Evolutionary conservation across 768 basidiomycete genomes (phyloP).

Genomic region (Pisolithus microcarpus): DNA sequence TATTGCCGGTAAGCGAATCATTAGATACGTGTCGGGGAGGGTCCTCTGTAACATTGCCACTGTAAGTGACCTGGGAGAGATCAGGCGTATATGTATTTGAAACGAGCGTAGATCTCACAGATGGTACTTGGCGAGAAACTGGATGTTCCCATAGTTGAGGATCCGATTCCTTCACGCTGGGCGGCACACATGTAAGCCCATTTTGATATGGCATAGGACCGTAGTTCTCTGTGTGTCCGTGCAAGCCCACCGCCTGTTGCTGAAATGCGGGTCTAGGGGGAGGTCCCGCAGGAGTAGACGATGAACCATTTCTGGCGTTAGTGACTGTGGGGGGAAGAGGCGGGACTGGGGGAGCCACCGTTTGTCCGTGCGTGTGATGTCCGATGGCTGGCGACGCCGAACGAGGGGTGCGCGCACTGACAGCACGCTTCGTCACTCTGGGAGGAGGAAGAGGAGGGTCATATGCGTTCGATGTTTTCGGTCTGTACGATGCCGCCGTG

Average conservation of each 20-base stretch:
- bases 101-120: not conserved
- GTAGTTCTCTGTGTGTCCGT: not conserved
- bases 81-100: not conserved
- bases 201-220: not conserved
- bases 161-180: not conserved
- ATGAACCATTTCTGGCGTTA: not conserved
- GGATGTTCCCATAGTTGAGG: not conserved
- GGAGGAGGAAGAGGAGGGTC: constrained; percentile 65
- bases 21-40: not conserved
- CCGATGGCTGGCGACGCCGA: constrained; percentile 10
- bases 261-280: constrained; percentile 1
- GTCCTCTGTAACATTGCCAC: not conserved
- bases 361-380: constrained; percentile 5
- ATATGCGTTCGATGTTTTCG: constrained; percentile 64
- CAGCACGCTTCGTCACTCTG: constrained; percentile 30
- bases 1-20: not conserved
- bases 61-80: not conserved
- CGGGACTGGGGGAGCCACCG: constrained; percentile 14
- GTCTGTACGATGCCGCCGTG: constrained; percentile 45
- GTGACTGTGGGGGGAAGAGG: constrained; percentile 1
- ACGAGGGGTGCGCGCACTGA: constrained; percentile 20
- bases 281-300: not conserved
- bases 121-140: not conserved
- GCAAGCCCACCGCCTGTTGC: not conserved
- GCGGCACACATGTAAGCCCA: not conserved